Conservation (phyloP, 2,329 filamentous ascomycete genomes). For the Sclerotinia subarctica region DNA sequence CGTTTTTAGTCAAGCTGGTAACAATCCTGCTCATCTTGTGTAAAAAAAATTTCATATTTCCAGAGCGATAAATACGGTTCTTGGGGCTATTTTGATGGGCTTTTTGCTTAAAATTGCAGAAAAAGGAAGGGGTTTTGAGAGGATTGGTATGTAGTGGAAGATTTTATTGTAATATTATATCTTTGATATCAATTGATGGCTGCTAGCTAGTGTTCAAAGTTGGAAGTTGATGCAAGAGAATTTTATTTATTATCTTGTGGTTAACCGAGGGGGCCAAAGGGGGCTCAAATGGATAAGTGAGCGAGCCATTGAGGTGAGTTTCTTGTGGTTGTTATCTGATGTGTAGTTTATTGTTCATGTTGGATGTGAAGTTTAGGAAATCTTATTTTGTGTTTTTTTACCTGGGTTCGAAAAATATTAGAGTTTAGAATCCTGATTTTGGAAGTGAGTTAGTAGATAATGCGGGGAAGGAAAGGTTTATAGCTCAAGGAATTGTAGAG, state of each 20-base stretch:
- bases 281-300: neutral
- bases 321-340: neutral
- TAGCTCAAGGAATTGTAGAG: neutral
- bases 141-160: neutral
- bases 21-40: no score
- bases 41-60: no score
- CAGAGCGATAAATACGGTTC: no score
- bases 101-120: neutral
- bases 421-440: neutral
- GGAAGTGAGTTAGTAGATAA: rapidly evolving
- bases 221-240: neutral
- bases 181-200: neutral
- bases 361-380: neutral
- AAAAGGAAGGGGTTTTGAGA: neutral
- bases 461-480: no score
- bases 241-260: neutral
- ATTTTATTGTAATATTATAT: neutral
- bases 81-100: neutral
- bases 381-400: neutral
- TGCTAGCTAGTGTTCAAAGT: neutral
- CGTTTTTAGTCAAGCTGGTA: no score
- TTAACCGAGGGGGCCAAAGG: neutral
- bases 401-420: no score
- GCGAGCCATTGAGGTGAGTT: no score
- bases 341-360: neutral